These are phyloP conservation scores for Cadophora luteo-olivacea DNA, from an alignment of 2,329 filamentous ascomycete genomes.

Conservation along the genomic window DNA sequence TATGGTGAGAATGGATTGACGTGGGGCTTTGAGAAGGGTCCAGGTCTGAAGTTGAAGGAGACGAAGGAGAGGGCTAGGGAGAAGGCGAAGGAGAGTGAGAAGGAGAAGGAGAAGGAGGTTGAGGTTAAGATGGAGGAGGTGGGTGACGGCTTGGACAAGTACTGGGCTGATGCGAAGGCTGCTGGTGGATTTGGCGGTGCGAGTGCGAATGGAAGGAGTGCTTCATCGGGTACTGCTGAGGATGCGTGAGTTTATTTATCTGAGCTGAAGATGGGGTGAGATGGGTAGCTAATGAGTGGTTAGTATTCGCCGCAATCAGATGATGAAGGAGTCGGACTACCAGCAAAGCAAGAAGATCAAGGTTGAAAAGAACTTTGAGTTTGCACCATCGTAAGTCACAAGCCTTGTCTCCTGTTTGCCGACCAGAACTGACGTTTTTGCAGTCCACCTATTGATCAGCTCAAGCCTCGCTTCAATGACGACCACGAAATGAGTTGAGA, in stretches of 20 bases:
- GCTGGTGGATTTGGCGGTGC: neutral
- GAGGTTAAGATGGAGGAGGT: conserved; percentile 1
- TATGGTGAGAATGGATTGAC: conserved; percentile 15
- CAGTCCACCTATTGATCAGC: neutral
- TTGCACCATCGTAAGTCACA: neutral
- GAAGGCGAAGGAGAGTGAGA: neutral
- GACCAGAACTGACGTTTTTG: neutral
- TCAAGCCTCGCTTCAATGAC: neutral
- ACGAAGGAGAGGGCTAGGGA: neutral
- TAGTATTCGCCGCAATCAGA: neutral
- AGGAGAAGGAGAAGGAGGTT: neutral
- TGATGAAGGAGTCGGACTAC: neutral
- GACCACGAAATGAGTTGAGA: neutral
- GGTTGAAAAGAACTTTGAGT: neutral
- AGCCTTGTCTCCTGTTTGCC: neutral
- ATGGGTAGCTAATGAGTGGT: neutral
- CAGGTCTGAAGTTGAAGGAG: neutral
- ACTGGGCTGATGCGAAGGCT: neutral
- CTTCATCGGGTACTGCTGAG: neutral
- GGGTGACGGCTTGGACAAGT: neutral
- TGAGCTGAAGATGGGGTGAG: too few species aligned
- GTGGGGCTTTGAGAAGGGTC: conserved; percentile 19
- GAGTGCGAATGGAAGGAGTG: neutral
- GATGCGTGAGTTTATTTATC: neutral
- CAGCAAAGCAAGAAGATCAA: conserved; percentile 3